Base-by-base conservation (phyloP, 768 basidiomycete genomes). In the Crucibulum laeve region DNA sequence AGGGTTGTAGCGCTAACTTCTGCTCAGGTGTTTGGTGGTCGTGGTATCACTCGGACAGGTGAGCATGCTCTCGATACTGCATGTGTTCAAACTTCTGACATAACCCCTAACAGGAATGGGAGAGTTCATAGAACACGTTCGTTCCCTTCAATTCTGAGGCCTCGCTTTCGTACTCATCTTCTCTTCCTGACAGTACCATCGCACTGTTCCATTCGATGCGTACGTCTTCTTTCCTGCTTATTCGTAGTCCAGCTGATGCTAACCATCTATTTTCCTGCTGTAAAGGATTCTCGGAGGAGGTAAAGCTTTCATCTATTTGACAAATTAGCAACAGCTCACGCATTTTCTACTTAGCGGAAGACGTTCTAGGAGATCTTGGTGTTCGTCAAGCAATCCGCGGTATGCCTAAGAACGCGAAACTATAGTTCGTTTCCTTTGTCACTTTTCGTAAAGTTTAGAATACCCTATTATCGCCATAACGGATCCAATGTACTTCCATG, bases 41-140 rank as follows among this genome's bases (percentile, higher is more conserved):
- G 92, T 52, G 91, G 87, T 36, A 78, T 94, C 47, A 94, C 92
- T 10, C 76, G 79, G 62, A 84, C 84, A 5, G 89, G 87, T 45
- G 76, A 70, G 76, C 45, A n/a, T 10, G 13, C 2, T 40, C 17
- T 13, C 22, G 11, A 6, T 15, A 15, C 5, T 42, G n/a, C n/a
- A 35, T 17, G 43, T 42, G 6, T 42, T 34, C 25, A 15, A 22
- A 23, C n/a, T 34, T 49, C 25, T 25, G 42, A 52, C 30, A 41
- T 19, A 44, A 37, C 43, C 42, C 39, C 46, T 43, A 38, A 40
- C 46, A 69, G 71, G 74, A 45, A 76, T 78, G 74, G 90, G 89
- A 32, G 69, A 72, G 38, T 71, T 71, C 49, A 80, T 88, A 46
- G 88, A 91, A 63, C 83, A 87, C 53, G 66, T 67, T 45, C 54